Percentiles rank a stretch among this genome's conserved stretches.
Conservation (phyloP, 306 rosid species). For the Gleditsia sinensis region DNA sequence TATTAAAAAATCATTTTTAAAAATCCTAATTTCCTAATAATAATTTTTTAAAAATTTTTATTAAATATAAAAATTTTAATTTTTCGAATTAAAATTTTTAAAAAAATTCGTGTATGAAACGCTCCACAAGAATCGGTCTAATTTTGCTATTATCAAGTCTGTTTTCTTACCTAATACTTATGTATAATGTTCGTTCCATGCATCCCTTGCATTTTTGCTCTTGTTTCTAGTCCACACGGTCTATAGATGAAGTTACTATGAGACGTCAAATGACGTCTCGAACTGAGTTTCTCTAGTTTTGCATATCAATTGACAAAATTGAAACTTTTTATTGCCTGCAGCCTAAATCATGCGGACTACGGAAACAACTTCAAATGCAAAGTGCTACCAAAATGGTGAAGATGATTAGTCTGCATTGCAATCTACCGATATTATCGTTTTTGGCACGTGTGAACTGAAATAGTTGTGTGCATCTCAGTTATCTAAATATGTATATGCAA, state of each 20-base stretch:
- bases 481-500: neutral
- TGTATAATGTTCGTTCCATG: neutral
- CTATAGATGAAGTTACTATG: no score
- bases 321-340: neutral
- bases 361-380: slow-evolving; percentile 52
- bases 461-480: neutral
- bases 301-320: neutral
- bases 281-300: neutral
- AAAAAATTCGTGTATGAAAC: no score
- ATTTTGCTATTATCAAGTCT: no score
- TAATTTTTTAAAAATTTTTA: no score
- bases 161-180: neutral
- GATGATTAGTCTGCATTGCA: neutral
- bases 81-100: no score
- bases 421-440: neutral
- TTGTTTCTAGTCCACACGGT: no score
- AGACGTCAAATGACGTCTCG: neutral
- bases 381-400: slow-evolving; percentile 28
- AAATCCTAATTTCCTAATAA: no score
- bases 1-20: no score
- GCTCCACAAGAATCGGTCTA: no score
- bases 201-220: neutral
- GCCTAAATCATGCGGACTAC: slow-evolving; percentile 40
- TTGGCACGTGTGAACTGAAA: neutral
- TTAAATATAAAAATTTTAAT: no score